These are phyloP conservation scores for Prosopis cineraria DNA, from an alignment of 306 rosid species.

Conservation along the genomic window DNA sequence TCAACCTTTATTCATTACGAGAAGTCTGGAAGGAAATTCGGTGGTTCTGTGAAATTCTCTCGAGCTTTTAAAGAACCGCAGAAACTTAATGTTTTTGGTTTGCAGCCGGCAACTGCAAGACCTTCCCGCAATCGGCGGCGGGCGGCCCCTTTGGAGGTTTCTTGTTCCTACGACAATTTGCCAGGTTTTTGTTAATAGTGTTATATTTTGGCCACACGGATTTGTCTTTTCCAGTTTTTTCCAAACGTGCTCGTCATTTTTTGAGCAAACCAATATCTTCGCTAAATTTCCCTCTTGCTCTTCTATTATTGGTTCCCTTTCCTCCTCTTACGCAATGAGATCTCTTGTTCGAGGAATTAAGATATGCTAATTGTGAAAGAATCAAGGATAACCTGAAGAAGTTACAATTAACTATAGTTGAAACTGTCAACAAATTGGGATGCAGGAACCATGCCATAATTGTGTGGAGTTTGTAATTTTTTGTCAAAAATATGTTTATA, in stretches of 20 bases:
- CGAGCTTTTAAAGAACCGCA: slow-evolving; percentile 37
- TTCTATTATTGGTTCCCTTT: slow-evolving; percentile 1
- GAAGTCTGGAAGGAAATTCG: slow-evolving; percentile 35
- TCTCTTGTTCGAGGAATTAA: neutral
- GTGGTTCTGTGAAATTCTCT: slow-evolving; percentile 41
- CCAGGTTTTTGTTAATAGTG: slow-evolving; percentile 54
- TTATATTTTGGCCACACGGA: neutral
- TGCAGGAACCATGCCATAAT: neutral
- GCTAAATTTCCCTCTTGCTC: slow-evolving; percentile 6
- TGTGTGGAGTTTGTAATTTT: slow-evolving; percentile 23
- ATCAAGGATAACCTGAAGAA: neutral
- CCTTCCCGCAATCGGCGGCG: slow-evolving; percentile 40
- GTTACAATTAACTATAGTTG: neutral
- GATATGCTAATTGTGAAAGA: neutral
- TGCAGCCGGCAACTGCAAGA: slow-evolving; percentile 28
- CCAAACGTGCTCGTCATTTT: neutral
- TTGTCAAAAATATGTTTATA: neutral
- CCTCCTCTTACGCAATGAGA: neutral
- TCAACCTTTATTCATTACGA: slow-evolving; percentile 52
- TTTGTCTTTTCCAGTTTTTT: neutral
- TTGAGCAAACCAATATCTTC: neutral
- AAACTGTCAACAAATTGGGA: slow-evolving; percentile 22
- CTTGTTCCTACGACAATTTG: slow-evolving; percentile 56
- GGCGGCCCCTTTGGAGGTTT: slow-evolving; percentile 43
- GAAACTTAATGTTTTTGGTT: slow-evolving; percentile 41